Evolutionary conservation across 2,329 filamentous ascomycete genomes (phyloP), one percentile per base, ranked within the genome.

Genomic region (Fusarium mundagurra): DNA sequence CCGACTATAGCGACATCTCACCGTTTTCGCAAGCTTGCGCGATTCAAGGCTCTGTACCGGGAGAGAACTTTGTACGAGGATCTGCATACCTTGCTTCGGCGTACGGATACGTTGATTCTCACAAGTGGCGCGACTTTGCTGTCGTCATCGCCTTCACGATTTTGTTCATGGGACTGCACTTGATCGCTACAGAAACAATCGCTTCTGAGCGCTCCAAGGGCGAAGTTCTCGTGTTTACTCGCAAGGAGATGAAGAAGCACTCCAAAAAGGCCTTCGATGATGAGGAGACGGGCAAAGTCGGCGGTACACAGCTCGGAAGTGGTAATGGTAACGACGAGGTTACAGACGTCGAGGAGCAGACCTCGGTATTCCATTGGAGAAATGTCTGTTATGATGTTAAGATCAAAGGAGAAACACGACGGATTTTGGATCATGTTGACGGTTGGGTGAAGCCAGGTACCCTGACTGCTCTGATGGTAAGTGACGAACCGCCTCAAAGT

Each of bases 381-480:
- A 86, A 92, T 74, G 89, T 94, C 6, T 92, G 90, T 80, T 94
- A 93, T 76, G 91, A 94, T 72, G 92, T 94, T 77, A 89, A 90
- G 75, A 92, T 93, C 78, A 81, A 81, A 34, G 92, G 93, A 77
- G 88, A 92, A 72, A 80, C 84, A 2, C 87, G 92, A 29, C 86
- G 90, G 24, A 90, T 95, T 75, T 82, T 94, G 36, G 89, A 93
- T 66, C 85, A 92, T 61, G 91, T 93, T 17, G 90, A 92, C 76
- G 92, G 92, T 12, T 93, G 91, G 90, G 91, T 93, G 60, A 92
- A 93, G 80, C 92, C 92, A 6, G 92, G 92, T 59, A 93, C 91
- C n/a, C 82, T 93, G 38, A 93, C 91, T 33, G 92, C 91, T n/a
- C 84, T 93, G 1, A 93, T 93, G 91, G 90, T 83, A 82, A 44